phyloP scores from a whole-genome alignment of 2,329 filamentous ascomycete genomes.

The Stagonosporopsis vannaccii region DNA sequence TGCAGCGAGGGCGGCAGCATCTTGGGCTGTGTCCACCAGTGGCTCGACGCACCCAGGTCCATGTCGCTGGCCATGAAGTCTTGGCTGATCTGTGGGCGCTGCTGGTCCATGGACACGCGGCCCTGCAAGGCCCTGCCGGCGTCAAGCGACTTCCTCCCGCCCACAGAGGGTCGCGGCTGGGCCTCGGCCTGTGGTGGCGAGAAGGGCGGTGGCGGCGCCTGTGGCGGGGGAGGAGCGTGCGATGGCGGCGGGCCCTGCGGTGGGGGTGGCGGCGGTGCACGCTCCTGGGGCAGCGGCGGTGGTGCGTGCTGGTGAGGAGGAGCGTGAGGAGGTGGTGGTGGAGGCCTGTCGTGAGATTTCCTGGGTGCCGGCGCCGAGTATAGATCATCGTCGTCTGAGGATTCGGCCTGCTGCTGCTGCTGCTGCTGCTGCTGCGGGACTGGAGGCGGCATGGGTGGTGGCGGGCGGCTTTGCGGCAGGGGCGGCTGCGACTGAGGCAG shows the following conservation, averaged over 20 bases:
- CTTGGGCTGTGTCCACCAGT: constrained; percentile 89
- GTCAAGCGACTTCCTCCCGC: constrained; percentile 68
- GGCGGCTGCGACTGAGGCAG: constrained; percentile 43
- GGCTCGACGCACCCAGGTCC: constrained; percentile 74
- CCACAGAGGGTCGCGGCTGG: constrained; percentile 53
- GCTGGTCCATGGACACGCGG: constrained; percentile 75
- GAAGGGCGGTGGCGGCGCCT: constrained; percentile 32
- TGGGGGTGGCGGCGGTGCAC: constrained; percentile 45
- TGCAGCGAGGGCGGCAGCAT: constrained; percentile 83
- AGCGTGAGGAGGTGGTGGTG: constrained; percentile 44
- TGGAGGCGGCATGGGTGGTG: constrained; percentile 46
- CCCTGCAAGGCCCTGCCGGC: constrained; percentile 60
- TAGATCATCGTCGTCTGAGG: constrained; percentile 48
- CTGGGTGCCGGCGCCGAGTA: constrained; percentile 46
- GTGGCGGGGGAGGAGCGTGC: constrained; percentile 48
- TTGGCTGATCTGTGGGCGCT: constrained; percentile 71
- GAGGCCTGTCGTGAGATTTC: constrained; percentile 46
- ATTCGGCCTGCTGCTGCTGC: constrained; percentile 35
- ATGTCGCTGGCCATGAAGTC: constrained; percentile 89
- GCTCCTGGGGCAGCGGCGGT: constrained; percentile 50
- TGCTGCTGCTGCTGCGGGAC: constrained; percentile 36
- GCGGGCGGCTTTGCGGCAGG: constrained; percentile 40
- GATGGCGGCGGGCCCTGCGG: constrained; percentile 46
- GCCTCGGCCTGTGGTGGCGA: constrained; percentile 52
- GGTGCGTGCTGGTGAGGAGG: constrained; percentile 45